A percentile compares a stretch with the other conserved stretches of the same genome.
These are phyloP conservation scores for Paramecium biaurelia DNA, from an alignment of 73 alveolate species.

Conservation along the genomic window DNA sequence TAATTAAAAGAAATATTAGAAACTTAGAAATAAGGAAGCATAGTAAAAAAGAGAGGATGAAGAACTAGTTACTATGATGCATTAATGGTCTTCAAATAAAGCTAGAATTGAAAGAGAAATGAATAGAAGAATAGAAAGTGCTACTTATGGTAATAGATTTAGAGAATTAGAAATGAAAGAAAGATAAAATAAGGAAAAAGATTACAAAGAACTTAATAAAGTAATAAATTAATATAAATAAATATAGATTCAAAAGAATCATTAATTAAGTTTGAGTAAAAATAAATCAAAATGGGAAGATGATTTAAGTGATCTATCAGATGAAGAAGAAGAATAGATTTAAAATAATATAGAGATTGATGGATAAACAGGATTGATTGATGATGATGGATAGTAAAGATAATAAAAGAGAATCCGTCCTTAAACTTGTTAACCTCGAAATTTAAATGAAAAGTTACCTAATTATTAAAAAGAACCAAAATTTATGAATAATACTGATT, in stretches of 20 bases:
- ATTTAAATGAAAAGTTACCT: not conserved
- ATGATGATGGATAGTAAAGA: not conserved
- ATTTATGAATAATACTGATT: conserved; percentile 36
- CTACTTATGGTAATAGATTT: conserved; percentile 32
- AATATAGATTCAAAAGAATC: not conserved
- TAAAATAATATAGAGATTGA: not conserved
- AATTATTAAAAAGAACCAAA: not conserved
- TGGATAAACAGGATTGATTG: conserved; percentile 15
- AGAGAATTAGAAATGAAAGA: conserved; percentile 25
- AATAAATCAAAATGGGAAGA: not conserved
- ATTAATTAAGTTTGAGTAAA: not conserved
- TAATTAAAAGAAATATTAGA: not conserved
- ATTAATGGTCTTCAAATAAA: conserved; percentile 30
- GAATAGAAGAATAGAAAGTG: conserved; percentile 45
- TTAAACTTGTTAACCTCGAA: not conserved
- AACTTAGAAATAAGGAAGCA: not conserved
- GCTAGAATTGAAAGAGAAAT: conserved; percentile 45
- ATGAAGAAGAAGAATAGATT: not conserved
- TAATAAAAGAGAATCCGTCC: conserved; percentile 1
- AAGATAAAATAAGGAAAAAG: not conserved
- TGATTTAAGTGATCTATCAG: conserved; percentile 41
- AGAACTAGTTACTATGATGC: conserved; percentile 29
- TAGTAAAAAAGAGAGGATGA: conserved; percentile 37
- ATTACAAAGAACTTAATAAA: conserved; percentile 20
- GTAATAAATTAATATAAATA: not conserved